Percentiles rank a stretch among this genome's conserved stretches.
Conservation (phyloP, 306 rosid species). For the Sicyos baderoa region DNA sequence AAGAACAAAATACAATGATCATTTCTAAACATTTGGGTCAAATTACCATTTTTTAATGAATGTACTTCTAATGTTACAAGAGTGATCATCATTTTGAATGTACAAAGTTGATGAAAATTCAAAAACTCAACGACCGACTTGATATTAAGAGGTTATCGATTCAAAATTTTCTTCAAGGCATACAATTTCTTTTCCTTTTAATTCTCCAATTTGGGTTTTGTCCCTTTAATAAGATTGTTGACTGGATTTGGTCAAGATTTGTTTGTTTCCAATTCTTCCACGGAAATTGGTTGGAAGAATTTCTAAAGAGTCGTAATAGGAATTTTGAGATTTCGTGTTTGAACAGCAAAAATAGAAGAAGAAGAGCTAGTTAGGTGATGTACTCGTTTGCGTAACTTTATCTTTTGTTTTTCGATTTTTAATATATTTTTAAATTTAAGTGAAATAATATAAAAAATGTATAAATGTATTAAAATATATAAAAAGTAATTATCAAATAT, state of each 20-base stretch:
- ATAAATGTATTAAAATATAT: no score
- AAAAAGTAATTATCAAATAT: no score
- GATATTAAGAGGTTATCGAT: no score
- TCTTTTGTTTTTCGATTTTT: no score
- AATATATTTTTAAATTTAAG: no score
- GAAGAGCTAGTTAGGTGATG: no score
- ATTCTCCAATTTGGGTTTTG: neutral
- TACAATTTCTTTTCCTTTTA: neutral
- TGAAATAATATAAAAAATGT: no score
- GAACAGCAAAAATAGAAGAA: neutral
- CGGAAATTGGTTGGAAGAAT: conserved; percentile 9
- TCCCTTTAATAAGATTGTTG: neutral
- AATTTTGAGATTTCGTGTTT: neutral
- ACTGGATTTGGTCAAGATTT: conserved; percentile 7
- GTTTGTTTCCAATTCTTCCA: conserved; percentile 9
- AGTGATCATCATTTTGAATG: neutral
- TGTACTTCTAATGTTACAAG: neutral
- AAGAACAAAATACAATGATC: conserved; percentile 29
- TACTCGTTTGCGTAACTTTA: no score
- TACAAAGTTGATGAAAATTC: conserved; percentile 11
- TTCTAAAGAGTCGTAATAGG: neutral
- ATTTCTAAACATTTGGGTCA: neutral
- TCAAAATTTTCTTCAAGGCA: neutral
- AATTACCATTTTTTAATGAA: neutral
- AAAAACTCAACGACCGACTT: no score